Evolutionary conservation across 495 filamentous ascomycete species (phyloP), one percentile per base, ranked within the genome.

Genomic region (Mytilinidion resinicola): DNA sequence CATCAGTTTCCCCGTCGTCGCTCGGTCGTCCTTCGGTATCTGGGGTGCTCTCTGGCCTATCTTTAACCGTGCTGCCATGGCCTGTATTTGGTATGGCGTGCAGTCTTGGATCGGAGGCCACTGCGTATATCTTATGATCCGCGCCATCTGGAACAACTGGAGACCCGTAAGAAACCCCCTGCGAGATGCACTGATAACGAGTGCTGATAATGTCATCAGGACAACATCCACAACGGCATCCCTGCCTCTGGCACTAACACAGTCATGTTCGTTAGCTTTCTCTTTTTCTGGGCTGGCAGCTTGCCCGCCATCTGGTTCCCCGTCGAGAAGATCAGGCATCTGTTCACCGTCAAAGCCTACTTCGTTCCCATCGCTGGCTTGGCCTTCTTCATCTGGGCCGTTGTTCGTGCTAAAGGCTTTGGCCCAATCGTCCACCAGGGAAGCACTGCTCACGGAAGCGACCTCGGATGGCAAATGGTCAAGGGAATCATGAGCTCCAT

Each of bases 261-360:
- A 5, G 81, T 80, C 58, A 81, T 88, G 60, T 96, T 80, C 74
- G 38, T 69, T 21, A 33, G 67, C 60, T 50, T 80, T 78, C 62
- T 85, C 76, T 35, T 78, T 73, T 63, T 84, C 78, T 58, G 78
- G 80, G 55, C 78, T 68, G 52, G 81, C 59, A 65, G 67, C 62
- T 57, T 69, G 37, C 73, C 71, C n/a, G 57, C 67, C 36, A 67
- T 96, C 50, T 96, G 89, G 69, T 86, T 85, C 66, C 85, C 84
- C 0, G 85, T 89, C 7, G 82, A 88, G 65, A 76, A 85, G 72
- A 80, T 89, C 64, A 76, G 91, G 51, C 91, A 96, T 72, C 77
- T 96, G 19, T 96, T 96, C 71, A 96, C 91, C 17, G 88, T 88
- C 66, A 96, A 96, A 74, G 81, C 90, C 6, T 88, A 82, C 67